Evolutionary conservation across 305 asterid genomes (phyloP).

Genomic region (Striga hermonthica): DNA sequence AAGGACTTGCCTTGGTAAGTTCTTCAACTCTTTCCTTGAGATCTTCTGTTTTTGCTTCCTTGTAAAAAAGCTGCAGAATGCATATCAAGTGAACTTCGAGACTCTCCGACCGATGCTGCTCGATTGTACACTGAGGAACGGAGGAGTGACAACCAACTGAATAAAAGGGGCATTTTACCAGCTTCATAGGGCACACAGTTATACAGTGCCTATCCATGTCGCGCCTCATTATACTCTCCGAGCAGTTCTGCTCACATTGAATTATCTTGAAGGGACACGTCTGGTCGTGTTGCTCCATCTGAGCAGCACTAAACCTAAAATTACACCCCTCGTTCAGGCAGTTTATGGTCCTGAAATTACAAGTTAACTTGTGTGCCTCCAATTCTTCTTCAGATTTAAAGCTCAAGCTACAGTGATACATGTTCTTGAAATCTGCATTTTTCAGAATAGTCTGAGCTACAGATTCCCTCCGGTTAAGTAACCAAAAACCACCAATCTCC

Average conservation of each 20-base stretch:
- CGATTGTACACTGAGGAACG: slow-evolving; percentile 4
- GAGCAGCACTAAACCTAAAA: slow-evolving; percentile 7
- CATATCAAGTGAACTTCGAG: not conserved
- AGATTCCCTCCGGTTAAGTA: not conserved
- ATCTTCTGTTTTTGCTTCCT: slow-evolving; percentile 5
- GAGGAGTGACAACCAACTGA: slow-evolving; percentile 7
- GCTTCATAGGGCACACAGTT: slow-evolving; percentile 17
- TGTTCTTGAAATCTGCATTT: slow-evolving; percentile 14
- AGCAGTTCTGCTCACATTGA: slow-evolving; percentile 11
- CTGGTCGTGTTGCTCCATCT: slow-evolving; percentile 6
- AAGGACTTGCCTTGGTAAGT: not conserved
- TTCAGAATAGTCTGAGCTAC: slow-evolving; percentile 1
- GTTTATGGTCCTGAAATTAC: slow-evolving; percentile 7
- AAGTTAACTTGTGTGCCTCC: not conserved
- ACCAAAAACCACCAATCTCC: slow-evolving; percentile 1
- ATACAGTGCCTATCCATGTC: slow-evolving; percentile 22
- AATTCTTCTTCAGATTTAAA: not conserved
- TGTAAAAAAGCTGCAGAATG: slow-evolving; percentile 3
- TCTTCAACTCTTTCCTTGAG: not conserved
- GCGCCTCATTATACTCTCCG: slow-evolving; percentile 13
- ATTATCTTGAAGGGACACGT: slow-evolving; percentile 13
- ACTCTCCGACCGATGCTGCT: slow-evolving; percentile 3
- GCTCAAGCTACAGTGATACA: slow-evolving; percentile 8
- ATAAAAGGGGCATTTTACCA: slow-evolving; percentile 15
- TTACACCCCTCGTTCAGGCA: slow-evolving; percentile 11